Conservation (phyloP, 306 rosid genomes). For the Canavalia ensiformis region DNA sequence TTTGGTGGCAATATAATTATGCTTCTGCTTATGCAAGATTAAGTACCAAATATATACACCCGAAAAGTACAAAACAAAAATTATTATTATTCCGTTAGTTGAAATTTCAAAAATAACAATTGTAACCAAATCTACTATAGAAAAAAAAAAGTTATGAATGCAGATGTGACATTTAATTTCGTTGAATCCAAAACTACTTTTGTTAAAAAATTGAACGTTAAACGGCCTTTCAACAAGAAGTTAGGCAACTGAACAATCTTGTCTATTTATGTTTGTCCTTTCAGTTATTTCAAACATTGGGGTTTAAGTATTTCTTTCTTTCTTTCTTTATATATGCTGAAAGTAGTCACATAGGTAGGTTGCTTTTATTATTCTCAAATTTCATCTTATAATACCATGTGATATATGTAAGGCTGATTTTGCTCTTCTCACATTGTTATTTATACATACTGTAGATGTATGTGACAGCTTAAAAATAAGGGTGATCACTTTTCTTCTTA, state of each 20-base stretch:
- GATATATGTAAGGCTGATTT: background rate
- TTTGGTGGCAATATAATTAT: background rate
- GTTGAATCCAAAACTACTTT: background rate
- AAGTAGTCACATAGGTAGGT: slow-evolving; percentile 5
- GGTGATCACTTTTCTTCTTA: slow-evolving; percentile 16
- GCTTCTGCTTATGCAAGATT: background rate
- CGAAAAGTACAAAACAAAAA: too few species aligned
- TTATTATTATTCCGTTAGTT: background rate
- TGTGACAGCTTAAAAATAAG: background rate
- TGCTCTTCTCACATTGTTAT: background rate
- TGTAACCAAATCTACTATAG: background rate
- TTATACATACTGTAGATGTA: background rate
- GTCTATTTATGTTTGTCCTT: slow-evolving; percentile 30
- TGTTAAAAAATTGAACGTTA: slow-evolving; percentile 6
- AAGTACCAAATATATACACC: too few species aligned
- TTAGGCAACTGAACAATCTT: slow-evolving; percentile 43
- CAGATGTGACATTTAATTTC: slow-evolving; percentile 20
- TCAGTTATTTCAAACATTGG: slow-evolving; percentile 21
- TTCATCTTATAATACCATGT: background rate
- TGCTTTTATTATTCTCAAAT: background rate
- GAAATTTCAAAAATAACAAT: slow-evolving; percentile 3
- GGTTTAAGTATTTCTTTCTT: background rate
- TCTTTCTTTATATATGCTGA: background rate
- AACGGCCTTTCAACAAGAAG: slow-evolving; percentile 24
- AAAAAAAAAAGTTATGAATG: background rate